Percentiles rank a stretch among this genome's conserved stretches.
phyloP scores from a whole-genome alignment of 2,329 filamentous ascomycete species.

The Penicillium sp. region DNA sequence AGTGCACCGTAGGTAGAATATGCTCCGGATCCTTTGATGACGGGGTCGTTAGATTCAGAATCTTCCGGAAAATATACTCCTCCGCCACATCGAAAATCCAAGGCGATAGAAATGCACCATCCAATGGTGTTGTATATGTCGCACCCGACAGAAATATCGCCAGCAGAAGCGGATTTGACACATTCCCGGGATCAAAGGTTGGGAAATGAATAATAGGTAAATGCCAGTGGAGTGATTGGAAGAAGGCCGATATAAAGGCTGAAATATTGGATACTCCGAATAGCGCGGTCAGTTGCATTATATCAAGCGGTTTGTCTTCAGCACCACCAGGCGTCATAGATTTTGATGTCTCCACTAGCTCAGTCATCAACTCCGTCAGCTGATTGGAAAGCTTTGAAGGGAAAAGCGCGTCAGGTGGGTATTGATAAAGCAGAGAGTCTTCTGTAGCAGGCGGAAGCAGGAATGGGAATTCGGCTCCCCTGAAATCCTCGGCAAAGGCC shows the following conservation, averaged over 20 bases:
- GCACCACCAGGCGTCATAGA: slow-evolving; percentile 21
- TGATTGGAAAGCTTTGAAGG: slow-evolving; percentile 26
- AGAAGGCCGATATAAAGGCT: slow-evolving; percentile 29
- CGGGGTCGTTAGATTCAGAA: slow-evolving; percentile 20
- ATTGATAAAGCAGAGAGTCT: slow-evolving; percentile 19
- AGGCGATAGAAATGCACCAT: slow-evolving; percentile 17
- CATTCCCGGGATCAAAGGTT: slow-evolving; percentile 29
- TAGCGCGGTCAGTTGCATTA: slow-evolving; percentile 21
- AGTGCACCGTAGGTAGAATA: slow-evolving; percentile 19
- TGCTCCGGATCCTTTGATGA: slow-evolving; percentile 8
- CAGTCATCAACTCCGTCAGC: slow-evolving; percentile 24
- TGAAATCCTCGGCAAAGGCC: slow-evolving; percentile 12
- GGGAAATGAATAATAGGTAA: slow-evolving; percentile 33
- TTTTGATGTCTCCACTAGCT: slow-evolving; percentile 30
- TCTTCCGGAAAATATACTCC: slow-evolving; percentile 31
- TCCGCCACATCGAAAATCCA: slow-evolving; percentile 30
- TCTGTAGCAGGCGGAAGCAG: slow-evolving; percentile 9
- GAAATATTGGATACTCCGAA: slow-evolving; percentile 29
- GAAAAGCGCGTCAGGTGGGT: slow-evolving; percentile 15
- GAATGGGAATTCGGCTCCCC: slow-evolving; percentile 12
- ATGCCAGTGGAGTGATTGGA: slow-evolving; percentile 35
- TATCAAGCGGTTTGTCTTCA: slow-evolving; percentile 9
- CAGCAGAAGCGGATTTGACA: slow-evolving; percentile 27
- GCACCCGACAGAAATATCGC: slow-evolving; percentile 31
- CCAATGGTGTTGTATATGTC: slow-evolving; percentile 24